Conservation (phyloP, 2,329 filamentous ascomycete genomes). For the Ascochyta rabiei region DNA sequence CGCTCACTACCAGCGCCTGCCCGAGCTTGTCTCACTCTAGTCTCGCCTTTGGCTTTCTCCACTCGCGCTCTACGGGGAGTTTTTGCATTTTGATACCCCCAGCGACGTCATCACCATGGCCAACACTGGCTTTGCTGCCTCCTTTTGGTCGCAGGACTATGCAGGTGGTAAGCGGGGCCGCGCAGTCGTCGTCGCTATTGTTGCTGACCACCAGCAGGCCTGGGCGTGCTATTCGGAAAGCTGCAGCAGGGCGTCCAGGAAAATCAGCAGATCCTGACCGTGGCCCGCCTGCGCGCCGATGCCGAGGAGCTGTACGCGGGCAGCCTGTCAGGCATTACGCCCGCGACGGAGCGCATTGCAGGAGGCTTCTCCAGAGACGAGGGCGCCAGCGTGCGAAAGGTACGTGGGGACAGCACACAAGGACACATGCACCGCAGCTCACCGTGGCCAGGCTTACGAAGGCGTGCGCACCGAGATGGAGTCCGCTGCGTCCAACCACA, state of each 20-base stretch:
- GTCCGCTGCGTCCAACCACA: constrained; percentile 85
- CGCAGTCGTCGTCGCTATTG: constrained; percentile 10
- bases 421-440: not conserved
- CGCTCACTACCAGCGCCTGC: constrained; percentile 30
- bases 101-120: constrained; percentile 35
- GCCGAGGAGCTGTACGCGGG: constrained; percentile 89
- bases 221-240: constrained; percentile 94
- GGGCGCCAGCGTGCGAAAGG: constrained; percentile 94
- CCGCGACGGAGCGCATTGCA: constrained; percentile 78
- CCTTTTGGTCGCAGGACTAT: constrained; percentile 98
- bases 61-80: constrained; percentile 21
- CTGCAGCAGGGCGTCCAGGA: constrained; percentile 95
- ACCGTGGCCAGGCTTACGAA: constrained; percentile 79
- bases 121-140: constrained; percentile 76
- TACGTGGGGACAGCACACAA: constrained; percentile 49
- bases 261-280: constrained; percentile 89
- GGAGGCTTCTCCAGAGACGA: constrained; percentile 91
- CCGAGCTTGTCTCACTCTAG: constrained; percentile 15
- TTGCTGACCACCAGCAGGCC: constrained; percentile 57
- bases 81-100: constrained; percentile 27
- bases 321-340: constrained; percentile 79
- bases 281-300: constrained; percentile 93
- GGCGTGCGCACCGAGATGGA: constrained; percentile 92
- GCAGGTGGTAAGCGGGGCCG: constrained; percentile 76
- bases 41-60: constrained; percentile 16